Conservation (phyloP, 2,329 filamentous ascomycete species). For the Pestalotiopsis fici region DNA sequence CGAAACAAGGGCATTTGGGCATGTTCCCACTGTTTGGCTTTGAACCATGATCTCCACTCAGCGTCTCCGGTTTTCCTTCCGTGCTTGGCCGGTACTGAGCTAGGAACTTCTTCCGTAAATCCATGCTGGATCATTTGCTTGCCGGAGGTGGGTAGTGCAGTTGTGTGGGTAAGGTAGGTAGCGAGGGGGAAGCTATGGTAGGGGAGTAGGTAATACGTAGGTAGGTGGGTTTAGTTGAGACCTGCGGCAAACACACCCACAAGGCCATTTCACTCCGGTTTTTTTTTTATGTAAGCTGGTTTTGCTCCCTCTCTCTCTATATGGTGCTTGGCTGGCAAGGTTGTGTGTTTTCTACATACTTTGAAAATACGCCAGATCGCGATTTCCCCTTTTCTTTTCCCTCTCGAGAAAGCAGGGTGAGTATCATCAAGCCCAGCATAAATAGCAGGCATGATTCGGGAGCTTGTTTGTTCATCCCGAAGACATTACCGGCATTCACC, state of each 20-base stretch:
- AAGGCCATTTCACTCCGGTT: no score
- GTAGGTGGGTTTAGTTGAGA: no score
- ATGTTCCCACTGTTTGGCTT: not conserved
- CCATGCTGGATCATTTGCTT: not conserved
- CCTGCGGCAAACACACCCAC: no score
- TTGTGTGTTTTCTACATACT: no score
- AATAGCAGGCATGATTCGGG: not conserved
- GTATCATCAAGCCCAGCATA: not conserved
- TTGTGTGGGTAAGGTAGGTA: not conserved
- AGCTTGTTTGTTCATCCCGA: not conserved
- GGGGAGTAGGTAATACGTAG: no score
- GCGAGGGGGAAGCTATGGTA: no score
- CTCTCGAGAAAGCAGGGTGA: not conserved
- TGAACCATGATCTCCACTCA: not conserved
- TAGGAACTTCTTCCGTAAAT: not conserved
- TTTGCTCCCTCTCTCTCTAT: no score
- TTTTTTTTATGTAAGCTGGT: no score
- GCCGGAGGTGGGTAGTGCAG: not conserved
- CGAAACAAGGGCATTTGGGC: not conserved
- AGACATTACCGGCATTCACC: not conserved
- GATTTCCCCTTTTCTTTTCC: not conserved
- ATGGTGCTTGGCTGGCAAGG: no score
- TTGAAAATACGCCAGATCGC: no score
- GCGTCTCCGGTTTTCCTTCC: not conserved
- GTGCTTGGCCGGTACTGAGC: not conserved